Base-by-base conservation (phyloP, 2,329 filamentous ascomycete genomes). In the Penicillium sp. region DNA sequence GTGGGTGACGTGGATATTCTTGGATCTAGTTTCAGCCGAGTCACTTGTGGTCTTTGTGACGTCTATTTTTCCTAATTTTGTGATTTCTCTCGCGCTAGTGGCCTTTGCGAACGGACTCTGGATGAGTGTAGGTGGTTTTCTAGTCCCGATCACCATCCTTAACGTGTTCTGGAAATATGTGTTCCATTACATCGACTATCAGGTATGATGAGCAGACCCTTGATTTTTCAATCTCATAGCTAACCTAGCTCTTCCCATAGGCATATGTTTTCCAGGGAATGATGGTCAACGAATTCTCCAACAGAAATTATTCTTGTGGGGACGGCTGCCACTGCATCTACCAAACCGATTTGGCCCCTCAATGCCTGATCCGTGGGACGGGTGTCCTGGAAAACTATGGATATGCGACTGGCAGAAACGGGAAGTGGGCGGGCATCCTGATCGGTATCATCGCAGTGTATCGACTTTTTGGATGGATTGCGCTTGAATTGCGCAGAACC, bases 121-220 rank as follows among this genome's bases (percentile, higher is more conserved):
- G 90, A 95, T 95, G 90, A 85, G 82, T 47, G 88, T 93, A 1
- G 84, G 86, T 47, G 90, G 90, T 0, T 95, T 95, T 74, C 80
- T 95, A 69, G 89, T 95, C 1, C 80, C 84, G 2, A 84, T 86
- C 3, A 82, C 77, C 1, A 81, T 86, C 2, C 79, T 95, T 36
- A 95, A 95, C 69, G 82, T 81, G 2, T 95, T 95, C 62, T 95
- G 88, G 85, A 83, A 85, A 69, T 94, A 95, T 63, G 88, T 88
- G 6, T 94, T 94, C 63, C 87, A 92, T 67, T 95, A 92, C 70
- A 92, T 92, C 66, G 88, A 95, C 68, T 95, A 95, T 65, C 89
- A 93, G 68, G 82, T 68, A 55, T 6, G 39, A 8, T 29, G 6
- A n/a, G 6, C 2, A n/a, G 16, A 13, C 8, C 28, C 18, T 3